Percentiles rank a stretch among this genome's conserved stretches.
These are phyloP conservation scores for Petunia axillaris DNA, from an alignment of 257 asterid species.

Conservation along the genomic window DNA sequence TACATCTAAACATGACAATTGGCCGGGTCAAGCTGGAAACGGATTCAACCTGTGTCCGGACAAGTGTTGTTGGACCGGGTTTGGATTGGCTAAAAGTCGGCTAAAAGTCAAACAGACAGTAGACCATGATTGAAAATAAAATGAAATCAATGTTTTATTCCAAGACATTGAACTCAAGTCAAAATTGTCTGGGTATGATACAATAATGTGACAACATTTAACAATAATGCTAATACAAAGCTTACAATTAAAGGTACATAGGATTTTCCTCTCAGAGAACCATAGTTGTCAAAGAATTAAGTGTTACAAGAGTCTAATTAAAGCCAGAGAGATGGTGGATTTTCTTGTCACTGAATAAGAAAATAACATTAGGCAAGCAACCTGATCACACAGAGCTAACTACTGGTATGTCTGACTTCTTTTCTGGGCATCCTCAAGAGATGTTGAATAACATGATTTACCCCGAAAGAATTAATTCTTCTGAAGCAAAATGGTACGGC, in stretches of 20 bases:
- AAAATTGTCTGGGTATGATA: conserved; percentile 45
- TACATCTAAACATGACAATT: background rate
- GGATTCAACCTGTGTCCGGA: background rate
- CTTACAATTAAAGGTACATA: background rate
- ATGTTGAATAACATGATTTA: background rate
- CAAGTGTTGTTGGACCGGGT: background rate
- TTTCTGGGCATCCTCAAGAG: conserved; percentile 1
- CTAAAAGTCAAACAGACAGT: background rate
- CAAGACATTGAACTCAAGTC: conserved; percentile 63
- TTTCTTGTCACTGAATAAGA: background rate
- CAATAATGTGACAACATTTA: conserved; percentile 61
- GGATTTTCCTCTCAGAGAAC: conserved; percentile 24
- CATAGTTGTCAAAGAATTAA: conserved; percentile 50
- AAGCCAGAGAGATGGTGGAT: conserved; percentile 29
- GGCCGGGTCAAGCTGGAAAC: background rate
- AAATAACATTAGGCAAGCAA: too few species aligned
- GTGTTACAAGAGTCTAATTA: conserved; percentile 45
- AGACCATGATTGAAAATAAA: conserved; percentile 55
- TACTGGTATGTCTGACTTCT: background rate
- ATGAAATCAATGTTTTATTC: conserved; percentile 66
- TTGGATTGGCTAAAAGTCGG: background rate
- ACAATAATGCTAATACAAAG: conserved; percentile 50
- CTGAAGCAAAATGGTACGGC: background rate
- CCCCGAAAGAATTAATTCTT: background rate
- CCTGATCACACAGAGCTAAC: too few species aligned